Evolutionary conservation across 257 asterid species (phyloP).

Genomic region (Capsicum baccatum): DNA sequence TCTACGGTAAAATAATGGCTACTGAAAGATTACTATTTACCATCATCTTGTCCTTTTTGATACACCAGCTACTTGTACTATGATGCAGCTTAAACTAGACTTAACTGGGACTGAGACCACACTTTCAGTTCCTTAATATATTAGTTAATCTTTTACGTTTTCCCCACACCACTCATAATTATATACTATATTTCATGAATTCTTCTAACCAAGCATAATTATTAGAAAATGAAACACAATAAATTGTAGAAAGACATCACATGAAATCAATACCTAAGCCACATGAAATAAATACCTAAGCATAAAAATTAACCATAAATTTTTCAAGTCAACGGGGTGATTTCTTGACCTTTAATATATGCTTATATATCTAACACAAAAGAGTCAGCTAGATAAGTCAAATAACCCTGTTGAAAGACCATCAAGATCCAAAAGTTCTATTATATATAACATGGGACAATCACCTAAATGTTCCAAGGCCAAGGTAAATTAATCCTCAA

Average conservation of each 20-base stretch:
- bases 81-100: not conserved
- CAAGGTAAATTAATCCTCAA: not conserved
- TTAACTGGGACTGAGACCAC: not conserved
- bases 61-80: not conserved
- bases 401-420: not conserved
- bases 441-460: not conserved
- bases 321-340: not conserved
- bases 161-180: no score
- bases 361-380: not conserved
- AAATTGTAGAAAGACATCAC: no score
- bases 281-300: slow-evolving; percentile 10
- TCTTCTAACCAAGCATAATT: no score
- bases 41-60: not conserved
- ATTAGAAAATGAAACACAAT: no score
- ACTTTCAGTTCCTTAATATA: not conserved
- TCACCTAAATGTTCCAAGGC: not conserved
- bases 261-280: no score
- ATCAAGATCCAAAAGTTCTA: not conserved
- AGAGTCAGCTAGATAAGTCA: not conserved
- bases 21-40: not conserved
- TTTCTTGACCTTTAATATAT: not conserved
- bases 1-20: not conserved
- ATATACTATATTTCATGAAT: no score
- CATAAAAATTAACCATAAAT: not conserved
- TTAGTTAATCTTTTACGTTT: not conserved